Evolutionary conservation across 129 eudicot species (phyloP).

Genomic region (Arctium minus): DNA sequence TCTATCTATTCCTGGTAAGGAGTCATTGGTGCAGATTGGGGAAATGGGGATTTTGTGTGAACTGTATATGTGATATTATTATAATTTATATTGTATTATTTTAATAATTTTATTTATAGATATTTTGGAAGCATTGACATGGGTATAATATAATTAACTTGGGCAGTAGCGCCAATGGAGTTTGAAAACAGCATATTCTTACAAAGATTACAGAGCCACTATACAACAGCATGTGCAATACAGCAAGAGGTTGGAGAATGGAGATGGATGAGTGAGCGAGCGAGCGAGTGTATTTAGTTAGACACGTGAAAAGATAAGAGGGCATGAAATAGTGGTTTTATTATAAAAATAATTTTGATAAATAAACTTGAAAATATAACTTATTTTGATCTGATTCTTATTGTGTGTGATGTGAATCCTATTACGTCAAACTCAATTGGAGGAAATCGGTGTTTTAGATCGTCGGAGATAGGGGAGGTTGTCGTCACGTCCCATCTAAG

Average conservation of each 20-base stretch:
- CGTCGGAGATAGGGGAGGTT: too few relatives aligned
- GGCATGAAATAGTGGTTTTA: too few relatives aligned
- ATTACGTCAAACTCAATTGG: too few relatives aligned
- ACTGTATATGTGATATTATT: neutral
- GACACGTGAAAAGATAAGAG: too few relatives aligned
- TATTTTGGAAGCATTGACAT: conserved; percentile 11
- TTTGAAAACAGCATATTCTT: conserved; percentile 27
- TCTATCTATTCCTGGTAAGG: conserved; percentile 17
- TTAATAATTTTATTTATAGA: neutral
- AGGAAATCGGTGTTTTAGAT: too few relatives aligned
- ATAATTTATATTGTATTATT: too few relatives aligned
- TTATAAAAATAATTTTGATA: too few relatives aligned
- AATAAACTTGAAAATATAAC: too few relatives aligned
- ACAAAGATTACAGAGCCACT: conserved; percentile 14
- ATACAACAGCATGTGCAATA: conserved; percentile 13
- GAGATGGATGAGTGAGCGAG: neutral
- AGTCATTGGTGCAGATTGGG: neutral
- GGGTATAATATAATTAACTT: neutral
- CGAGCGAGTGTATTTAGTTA: too few relatives aligned
- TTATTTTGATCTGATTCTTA: too few relatives aligned
- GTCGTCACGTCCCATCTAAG: too few relatives aligned
- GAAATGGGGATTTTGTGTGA: conserved; percentile 4
- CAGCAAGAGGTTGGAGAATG: conserved; percentile 6
- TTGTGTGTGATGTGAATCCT: too few relatives aligned
- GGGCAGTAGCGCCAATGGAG: conserved; percentile 34